Conservation (phyloP, 2,329 filamentous ascomycete genomes). For the Cercospora janseana region DNA sequence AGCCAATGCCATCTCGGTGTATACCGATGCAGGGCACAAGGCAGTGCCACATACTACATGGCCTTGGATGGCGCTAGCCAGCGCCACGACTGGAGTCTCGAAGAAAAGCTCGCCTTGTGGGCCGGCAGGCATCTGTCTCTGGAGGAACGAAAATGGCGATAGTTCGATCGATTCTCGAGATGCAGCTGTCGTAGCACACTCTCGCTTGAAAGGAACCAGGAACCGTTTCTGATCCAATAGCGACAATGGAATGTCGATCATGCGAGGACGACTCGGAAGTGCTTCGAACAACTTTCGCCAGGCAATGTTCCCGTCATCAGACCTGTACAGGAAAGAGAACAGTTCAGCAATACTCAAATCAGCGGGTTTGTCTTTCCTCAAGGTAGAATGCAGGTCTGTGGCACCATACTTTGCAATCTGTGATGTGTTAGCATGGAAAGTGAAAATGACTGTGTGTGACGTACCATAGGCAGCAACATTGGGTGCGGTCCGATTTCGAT, state of each 20-base stretch:
- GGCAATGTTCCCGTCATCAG: background rate
- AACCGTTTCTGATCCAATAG: slow-evolving; percentile 5
- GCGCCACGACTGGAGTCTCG: slow-evolving; percentile 1
- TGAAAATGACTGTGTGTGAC: background rate
- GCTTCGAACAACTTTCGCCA: slow-evolving; percentile 8
- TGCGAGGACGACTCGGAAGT: slow-evolving; percentile 1
- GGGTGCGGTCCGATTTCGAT: slow-evolving; percentile 23
- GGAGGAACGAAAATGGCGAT: background rate
- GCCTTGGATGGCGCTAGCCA: slow-evolving; percentile 13
- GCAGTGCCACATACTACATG: slow-evolving; percentile 19
- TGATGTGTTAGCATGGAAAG: background rate
- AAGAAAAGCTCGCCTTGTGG: background rate
- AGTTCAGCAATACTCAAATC: slow-evolving; percentile 7
- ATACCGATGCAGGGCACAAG: slow-evolving; percentile 20
- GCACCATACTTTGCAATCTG: slow-evolving; percentile 4
- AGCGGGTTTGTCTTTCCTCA: slow-evolving; percentile 6
- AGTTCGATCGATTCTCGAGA: background rate
- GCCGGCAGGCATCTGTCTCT: background rate
- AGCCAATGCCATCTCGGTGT: slow-evolving; percentile 19
- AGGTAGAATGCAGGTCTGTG: background rate
- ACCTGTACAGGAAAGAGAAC: slow-evolving; percentile 2
- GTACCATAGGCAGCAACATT: slow-evolving; percentile 16
- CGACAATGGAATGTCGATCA: slow-evolving; percentile 3
- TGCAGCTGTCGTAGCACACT: background rate
- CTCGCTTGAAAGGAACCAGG: slow-evolving; percentile 4